Evolutionary conservation across 148 eudicot genomes (phyloP).

Genomic region (Rhododendron vialii): DNA sequence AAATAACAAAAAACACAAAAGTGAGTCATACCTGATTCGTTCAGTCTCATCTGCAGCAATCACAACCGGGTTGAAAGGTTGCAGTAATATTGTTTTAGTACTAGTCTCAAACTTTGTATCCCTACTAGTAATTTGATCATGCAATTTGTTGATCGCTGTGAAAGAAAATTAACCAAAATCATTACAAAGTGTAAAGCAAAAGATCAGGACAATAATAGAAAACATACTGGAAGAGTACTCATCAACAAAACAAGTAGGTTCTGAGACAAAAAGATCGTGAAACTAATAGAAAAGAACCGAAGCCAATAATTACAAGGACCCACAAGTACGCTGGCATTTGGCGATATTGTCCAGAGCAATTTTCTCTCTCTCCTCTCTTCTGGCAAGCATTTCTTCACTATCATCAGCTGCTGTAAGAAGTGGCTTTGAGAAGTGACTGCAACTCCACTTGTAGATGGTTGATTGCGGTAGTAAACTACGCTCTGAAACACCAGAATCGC

Average conservation of each 20-base stretch:
- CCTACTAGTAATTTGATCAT: constrained; percentile 90
- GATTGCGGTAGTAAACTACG: constrained; percentile 90
- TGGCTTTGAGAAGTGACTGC: constrained; percentile 92
- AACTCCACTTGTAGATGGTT: constrained; percentile 93
- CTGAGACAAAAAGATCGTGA: neutral
- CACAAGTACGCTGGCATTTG: constrained; percentile 88
- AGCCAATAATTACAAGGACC: constrained; percentile 20
- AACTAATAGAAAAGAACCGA: neutral
- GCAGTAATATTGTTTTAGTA: constrained; percentile 62
- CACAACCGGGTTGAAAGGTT: constrained; percentile 77
- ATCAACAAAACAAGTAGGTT: neutral
- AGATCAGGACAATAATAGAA: neutral
- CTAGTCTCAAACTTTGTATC: constrained; percentile 85
- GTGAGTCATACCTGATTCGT: constrained; percentile 57
- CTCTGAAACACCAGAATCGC: constrained; percentile 40
- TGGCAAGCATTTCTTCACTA: constrained; percentile 60
- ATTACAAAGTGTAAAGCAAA: neutral
- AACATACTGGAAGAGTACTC: neutral
- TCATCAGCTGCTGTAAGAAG: constrained; percentile 80
- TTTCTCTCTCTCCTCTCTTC: constrained; percentile 76
- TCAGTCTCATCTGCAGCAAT: constrained; percentile 87
- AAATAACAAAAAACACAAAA: neutral
- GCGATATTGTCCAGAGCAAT: constrained; percentile 63
- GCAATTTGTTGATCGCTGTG: constrained; percentile 70
- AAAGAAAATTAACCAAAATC: constrained; percentile 1